Evolutionary conservation across 805 yeast genomes (phyloP), one percentile per base, ranked within the genome.

Genomic region (Saccharomycopsis javanensis): DNA sequence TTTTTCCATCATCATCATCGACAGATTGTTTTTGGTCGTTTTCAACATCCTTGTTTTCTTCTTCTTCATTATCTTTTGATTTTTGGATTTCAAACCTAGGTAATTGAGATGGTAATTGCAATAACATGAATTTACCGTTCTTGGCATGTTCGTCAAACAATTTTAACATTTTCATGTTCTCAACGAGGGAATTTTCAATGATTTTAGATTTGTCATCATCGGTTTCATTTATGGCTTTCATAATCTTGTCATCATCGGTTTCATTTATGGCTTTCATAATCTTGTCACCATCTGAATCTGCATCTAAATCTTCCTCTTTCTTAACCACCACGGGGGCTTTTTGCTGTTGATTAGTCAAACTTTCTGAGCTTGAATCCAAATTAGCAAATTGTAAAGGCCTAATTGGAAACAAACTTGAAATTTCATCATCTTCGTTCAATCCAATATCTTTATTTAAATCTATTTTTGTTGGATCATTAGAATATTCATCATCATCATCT

Each of bases 61-160:
- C 66, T 52, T 60, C 60, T 16, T 46, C 48, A 4, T 38, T 45
- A 13, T 18, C 51, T 28, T 56, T 57, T 42, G 37, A 37, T 48
- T 57, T 23, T 54, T 53, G 16, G 52, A 50, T 37, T 55, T 63
- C 59, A 61, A 76, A 73, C 28, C 68, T 53, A 11, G 83, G 81
- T 60, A 78, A 65, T 37, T 72, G 61, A 38, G 72, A 72, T 1
- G 83, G 83, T 56, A 81, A 68, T 60, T 81, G 85, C 62, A 81
- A 64, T 11, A 80, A 67, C 37, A 72, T 64, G 57, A 67, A 74
- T 51, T 65, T 60, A 23, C 57, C 53, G 62, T 63, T 64, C 11
- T 45, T 34, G 16, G 59, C 48, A 27, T 55, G 48, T 13, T 27
- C 55, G 3, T 55, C 51, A 13, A 59, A 13, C 15, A 59, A 53